A percentile compares a stretch with the other conserved stretches of the same genome.
Conservation (phyloP, 495 filamentous ascomycete genomes). For the Cercophora samala region DNA sequence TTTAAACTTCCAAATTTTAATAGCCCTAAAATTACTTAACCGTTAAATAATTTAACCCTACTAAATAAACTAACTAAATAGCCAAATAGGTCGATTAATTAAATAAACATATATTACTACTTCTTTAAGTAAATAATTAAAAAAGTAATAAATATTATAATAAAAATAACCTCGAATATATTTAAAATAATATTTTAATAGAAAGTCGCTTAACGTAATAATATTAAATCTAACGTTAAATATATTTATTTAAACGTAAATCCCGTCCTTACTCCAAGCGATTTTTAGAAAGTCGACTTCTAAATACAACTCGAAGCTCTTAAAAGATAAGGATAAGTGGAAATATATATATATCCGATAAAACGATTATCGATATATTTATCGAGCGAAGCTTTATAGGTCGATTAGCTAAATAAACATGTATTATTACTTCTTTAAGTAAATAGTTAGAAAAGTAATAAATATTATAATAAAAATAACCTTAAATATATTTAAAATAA, state of each 20-base stretch:
- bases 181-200: slow-evolving; percentile 14
- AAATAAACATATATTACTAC: slow-evolving; percentile 13
- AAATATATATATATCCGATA: slow-evolving; percentile 11
- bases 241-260: neutral
- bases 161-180: slow-evolving; percentile 6
- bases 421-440: no score
- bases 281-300: slow-evolving; percentile 16
- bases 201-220: slow-evolving; percentile 16
- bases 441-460: slow-evolving; percentile 14
- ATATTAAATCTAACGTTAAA: slow-evolving; percentile 16
- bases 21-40: neutral
- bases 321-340: slow-evolving; percentile 6
- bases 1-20: neutral
- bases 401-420: no score
- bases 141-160: slow-evolving; percentile 11
- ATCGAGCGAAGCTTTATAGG: no score
- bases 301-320: slow-evolving; percentile 15
- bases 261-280: slow-evolving; percentile 15
- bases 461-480: neutral
- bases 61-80: neutral
- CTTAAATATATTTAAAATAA: slow-evolving; percentile 14
- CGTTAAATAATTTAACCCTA: no score
- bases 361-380: slow-evolving; percentile 18
- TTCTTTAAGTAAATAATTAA: slow-evolving; percentile 12
- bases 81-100: slow-evolving; percentile 13